These are phyloP conservation scores for Zygosaccharomyces sapae DNA, from an alignment of 1,139 yeast species.

Conservation along the genomic window DNA sequence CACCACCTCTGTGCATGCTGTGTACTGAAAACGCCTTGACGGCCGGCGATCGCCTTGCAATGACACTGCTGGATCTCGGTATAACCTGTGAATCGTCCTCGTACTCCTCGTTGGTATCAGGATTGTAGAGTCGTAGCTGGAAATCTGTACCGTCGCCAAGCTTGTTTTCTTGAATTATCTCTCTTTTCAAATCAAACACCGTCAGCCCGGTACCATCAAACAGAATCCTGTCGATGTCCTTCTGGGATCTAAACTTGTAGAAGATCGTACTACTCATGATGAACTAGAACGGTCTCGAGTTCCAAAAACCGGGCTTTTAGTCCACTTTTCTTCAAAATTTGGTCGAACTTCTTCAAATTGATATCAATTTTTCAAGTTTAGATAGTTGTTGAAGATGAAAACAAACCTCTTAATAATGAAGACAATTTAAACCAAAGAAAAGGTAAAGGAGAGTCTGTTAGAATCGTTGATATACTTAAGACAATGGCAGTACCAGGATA, in stretches of 20 bases:
- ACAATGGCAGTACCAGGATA: conserved; percentile 47
- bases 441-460: background rate
- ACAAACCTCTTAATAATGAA: conserved; percentile 2
- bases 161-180: conserved; percentile 76
- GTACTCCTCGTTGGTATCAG: conserved; percentile 78
- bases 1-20: conserved; percentile 45
- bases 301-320: background rate
- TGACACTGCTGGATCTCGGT: conserved; percentile 80
- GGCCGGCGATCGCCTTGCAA: conserved; percentile 79
- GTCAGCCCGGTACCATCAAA: conserved; percentile 97
- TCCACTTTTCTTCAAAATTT: background rate
- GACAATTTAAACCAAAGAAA: background rate
- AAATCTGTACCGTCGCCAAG: conserved; percentile 82
- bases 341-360: background rate
- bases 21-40: conserved; percentile 35
- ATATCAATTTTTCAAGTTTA: background rate
- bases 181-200: conserved; percentile 89
- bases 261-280: conserved; percentile 86
- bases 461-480: background rate
- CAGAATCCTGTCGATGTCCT: conserved; percentile 68
- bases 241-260: conserved; percentile 83
- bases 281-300: background rate
- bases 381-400: conserved; percentile 1
- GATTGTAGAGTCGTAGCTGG: conserved; percentile 68
- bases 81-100: conserved; percentile 79